These are phyloP conservation scores for Suillus americanus DNA, from an alignment of 768 basidiomycete genomes.

Conservation along the genomic window DNA sequence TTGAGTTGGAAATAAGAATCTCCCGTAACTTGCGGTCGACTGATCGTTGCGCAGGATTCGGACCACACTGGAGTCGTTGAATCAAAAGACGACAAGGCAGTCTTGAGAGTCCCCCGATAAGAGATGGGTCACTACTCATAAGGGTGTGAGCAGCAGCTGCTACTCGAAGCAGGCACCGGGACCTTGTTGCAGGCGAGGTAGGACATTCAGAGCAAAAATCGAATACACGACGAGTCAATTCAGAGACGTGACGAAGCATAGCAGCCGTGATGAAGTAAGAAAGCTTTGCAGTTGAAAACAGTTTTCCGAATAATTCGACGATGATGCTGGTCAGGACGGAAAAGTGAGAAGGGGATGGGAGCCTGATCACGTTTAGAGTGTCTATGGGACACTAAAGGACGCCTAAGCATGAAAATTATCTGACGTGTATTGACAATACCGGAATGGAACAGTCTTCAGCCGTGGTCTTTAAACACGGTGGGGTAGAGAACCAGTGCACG, in stretches of 20 bases:
- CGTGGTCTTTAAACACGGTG: slow-evolving; percentile 33
- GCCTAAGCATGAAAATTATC: background rate
- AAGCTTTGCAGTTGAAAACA: slow-evolving; percentile 42
- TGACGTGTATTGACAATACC: slow-evolving; percentile 20
- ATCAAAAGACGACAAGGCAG: slow-evolving; percentile 42
- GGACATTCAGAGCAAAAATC: slow-evolving; percentile 42
- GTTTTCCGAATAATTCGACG: slow-evolving; percentile 42
- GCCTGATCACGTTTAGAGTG: slow-evolving; percentile 34
- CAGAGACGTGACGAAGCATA: slow-evolving; percentile 41
- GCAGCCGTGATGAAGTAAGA: slow-evolving; percentile 53
- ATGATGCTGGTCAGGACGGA: slow-evolving; percentile 48
- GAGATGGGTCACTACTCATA: slow-evolving; percentile 23
- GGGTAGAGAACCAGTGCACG: slow-evolving; percentile 41
- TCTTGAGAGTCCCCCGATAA: slow-evolving; percentile 24
- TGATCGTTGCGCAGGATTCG: slow-evolving; percentile 24
- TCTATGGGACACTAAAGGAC: slow-evolving; percentile 9
- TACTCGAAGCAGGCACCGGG: slow-evolving; percentile 40
- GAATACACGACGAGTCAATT: slow-evolving; percentile 40
- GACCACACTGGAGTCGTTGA: slow-evolving; percentile 44
- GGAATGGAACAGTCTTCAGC: slow-evolving; percentile 32
- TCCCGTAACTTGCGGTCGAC: background rate
- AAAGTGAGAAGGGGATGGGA: slow-evolving; percentile 41
- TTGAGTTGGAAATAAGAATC: background rate
- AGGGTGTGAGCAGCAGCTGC: slow-evolving; percentile 32
- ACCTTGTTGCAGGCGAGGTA: slow-evolving; percentile 33